These are phyloP conservation scores for Pharus latifolius DNA, from an alignment of 176 grass and related monocot species.

Conservation along the genomic window DNA sequence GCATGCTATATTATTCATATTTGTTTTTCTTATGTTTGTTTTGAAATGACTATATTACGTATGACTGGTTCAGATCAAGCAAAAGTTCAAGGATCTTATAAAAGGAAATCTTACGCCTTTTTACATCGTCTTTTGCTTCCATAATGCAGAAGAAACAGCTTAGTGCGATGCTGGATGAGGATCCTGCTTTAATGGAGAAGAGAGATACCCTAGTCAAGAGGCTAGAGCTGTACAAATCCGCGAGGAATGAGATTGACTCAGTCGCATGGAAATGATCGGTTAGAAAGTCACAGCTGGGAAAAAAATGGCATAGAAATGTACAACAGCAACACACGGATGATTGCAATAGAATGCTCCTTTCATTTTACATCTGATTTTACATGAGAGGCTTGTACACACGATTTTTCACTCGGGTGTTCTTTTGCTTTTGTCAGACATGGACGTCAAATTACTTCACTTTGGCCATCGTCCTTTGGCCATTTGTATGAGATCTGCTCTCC, in stretches of 20 bases:
- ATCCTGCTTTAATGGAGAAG: slow-evolving; percentile 96
- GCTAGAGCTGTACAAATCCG: slow-evolving; percentile 94
- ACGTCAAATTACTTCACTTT: not conserved
- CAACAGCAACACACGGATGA: slow-evolving; percentile 3
- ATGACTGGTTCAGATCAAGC: too few species aligned
- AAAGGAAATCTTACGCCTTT: too few species aligned
- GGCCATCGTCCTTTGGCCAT: slow-evolving; percentile 30
- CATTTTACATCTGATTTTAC: not conserved
- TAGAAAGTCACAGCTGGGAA: not conserved
- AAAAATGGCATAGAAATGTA: not conserved
- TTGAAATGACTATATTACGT: too few species aligned
- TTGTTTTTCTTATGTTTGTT: too few species aligned
- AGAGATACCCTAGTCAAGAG: slow-evolving; percentile 82
- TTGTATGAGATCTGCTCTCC: not conserved
- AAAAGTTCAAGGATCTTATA: too few species aligned
- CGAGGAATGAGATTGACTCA: slow-evolving; percentile 85
- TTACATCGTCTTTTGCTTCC: not conserved
- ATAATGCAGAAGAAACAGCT: slow-evolving; percentile 84
- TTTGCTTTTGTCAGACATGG: not conserved
- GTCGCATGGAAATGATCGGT: slow-evolving; percentile 87
- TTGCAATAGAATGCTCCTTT: slow-evolving; percentile 17
- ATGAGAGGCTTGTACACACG: slow-evolving; percentile 8
- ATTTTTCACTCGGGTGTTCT: slow-evolving; percentile 5
- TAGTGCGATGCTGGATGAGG: slow-evolving; percentile 94
- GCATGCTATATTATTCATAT: too few species aligned